These are phyloP conservation scores for Trichoderma pleuroti DNA, from an alignment of 2,329 filamentous ascomycete genomes.

Conservation along the genomic window DNA sequence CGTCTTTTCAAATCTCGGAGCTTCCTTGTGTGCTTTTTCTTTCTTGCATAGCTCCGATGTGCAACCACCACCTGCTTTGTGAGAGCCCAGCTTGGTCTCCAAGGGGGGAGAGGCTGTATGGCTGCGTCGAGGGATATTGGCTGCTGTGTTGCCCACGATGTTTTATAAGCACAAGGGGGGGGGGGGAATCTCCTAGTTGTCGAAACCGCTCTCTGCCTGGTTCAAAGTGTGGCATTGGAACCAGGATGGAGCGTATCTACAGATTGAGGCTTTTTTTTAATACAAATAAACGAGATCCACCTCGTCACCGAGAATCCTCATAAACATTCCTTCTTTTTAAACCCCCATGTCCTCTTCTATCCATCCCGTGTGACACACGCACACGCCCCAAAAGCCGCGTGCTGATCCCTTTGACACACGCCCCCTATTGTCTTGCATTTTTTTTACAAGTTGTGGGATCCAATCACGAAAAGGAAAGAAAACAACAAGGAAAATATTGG, in stretches of 20 bases:
- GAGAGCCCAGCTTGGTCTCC: background rate
- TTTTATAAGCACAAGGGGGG: background rate
- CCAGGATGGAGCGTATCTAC: background rate
- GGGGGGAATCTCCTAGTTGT: background rate
- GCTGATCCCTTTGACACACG: background rate
- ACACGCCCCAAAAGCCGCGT: background rate
- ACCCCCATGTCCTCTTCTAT: background rate
- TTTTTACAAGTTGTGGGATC: background rate
- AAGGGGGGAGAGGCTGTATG: no score
- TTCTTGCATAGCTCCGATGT: background rate
- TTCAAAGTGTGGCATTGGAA: background rate
- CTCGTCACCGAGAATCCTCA: background rate
- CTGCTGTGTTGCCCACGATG: background rate
- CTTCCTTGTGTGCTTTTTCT: background rate
- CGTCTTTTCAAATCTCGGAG: background rate
- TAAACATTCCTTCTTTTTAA: background rate
- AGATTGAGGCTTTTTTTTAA: background rate
- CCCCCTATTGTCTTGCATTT: background rate
- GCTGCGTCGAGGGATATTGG: background rate
- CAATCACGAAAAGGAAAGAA: background rate
- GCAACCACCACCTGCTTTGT: background rate
- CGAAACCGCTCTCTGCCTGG: background rate
- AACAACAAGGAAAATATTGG: background rate
- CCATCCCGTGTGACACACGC: background rate
- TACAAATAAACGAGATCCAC: background rate